A percentile compares a stretch with the other conserved stretches of the same genome.
phyloP scores from a whole-genome alignment of 1,139 yeast species.

The Pneumocystis carinii region DNA sequence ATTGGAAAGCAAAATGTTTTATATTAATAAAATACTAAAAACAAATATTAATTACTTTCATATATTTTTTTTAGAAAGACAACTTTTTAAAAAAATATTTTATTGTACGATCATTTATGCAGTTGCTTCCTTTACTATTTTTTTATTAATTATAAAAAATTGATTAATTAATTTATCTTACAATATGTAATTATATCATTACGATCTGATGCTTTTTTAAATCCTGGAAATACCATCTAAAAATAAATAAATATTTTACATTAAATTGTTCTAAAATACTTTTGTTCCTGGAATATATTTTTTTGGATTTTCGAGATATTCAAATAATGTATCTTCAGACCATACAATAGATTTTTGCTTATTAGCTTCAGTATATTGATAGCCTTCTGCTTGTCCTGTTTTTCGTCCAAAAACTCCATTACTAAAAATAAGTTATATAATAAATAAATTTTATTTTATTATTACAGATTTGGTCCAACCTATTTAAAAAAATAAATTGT shows the following conservation, averaged over 20 bases:
- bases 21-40: too few species aligned
- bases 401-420: neutral
- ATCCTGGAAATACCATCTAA: constrained; percentile 94
- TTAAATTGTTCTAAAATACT: constrained; percentile 17
- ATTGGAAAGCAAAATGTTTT: too few species aligned
- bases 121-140: neutral
- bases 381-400: constrained; percentile 86
- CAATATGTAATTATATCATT: constrained; percentile 81
- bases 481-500: neutral
- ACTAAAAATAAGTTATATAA: neutral
- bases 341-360: constrained; percentile 59
- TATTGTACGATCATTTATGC: neutral
- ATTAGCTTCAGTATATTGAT: constrained; percentile 95
- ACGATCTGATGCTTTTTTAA: constrained; percentile 98
- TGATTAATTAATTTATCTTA: neutral
- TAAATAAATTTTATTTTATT: constrained; percentile 54
- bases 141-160: neutral
- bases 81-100: neutral
- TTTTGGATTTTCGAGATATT: constrained; percentile 92
- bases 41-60: neutral
- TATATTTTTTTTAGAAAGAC: neutral
- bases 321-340: constrained; percentile 78
- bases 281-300: constrained; percentile 99
- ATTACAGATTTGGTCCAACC: constrained; percentile 31
- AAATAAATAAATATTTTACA: neutral